Percentiles rank a stretch among this genome's conserved stretches.
These are phyloP conservation scores for Oryza meridionalis DNA, from an alignment of 176 grass and related monocot genomes.

Conservation along the genomic window DNA sequence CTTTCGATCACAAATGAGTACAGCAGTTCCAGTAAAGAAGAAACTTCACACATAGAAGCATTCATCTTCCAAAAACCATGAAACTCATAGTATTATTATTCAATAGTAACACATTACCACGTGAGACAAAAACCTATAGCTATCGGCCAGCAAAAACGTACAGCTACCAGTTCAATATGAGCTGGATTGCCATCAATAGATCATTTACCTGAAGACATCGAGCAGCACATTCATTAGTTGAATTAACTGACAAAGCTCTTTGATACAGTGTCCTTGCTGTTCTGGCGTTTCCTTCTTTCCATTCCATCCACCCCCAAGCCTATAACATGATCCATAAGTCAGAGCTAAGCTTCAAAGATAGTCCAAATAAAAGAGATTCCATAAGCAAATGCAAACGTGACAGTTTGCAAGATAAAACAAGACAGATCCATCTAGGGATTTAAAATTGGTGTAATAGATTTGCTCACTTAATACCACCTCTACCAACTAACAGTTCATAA, in stretches of 20 bases:
- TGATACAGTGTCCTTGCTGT: slow-evolving; percentile 87
- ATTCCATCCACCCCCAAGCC: slow-evolving; percentile 99
- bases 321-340: slow-evolving; percentile 35
- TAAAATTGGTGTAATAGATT: background rate
- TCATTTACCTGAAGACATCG: slow-evolving; percentile 85
- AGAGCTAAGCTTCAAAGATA: slow-evolving; percentile 9
- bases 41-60: slow-evolving; percentile 16
- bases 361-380: background rate
- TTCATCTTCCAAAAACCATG: slow-evolving; percentile 18
- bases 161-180: background rate
- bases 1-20: background rate
- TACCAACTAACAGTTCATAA: slow-evolving; percentile 1
- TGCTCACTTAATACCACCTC: background rate
- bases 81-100: background rate
- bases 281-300: slow-evolving; percentile 92
- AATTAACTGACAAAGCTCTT: slow-evolving; percentile 87
- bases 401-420: slow-evolving; percentile 1
- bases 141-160: background rate
- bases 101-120: background rate
- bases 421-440: background rate
- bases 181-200: background rate
- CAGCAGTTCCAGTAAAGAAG: background rate
- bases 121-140: background rate
- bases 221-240: slow-evolving; percentile 85
- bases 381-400: background rate